Conservation (phyloP, 2,329 filamentous ascomycete genomes). For the Aspergillus ochraceus region DNA sequence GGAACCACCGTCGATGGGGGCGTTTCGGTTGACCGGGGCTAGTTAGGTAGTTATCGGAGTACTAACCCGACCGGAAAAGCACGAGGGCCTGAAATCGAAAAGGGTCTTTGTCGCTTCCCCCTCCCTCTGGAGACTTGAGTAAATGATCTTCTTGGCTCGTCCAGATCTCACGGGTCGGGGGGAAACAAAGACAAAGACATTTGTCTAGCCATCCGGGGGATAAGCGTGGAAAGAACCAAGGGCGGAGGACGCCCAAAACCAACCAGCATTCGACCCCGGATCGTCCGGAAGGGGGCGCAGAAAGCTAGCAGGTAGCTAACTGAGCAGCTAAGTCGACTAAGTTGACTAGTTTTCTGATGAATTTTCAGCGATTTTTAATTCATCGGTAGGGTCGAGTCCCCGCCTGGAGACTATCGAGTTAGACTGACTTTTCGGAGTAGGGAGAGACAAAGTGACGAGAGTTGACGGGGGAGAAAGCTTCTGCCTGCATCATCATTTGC, state of each 20-base stretch:
- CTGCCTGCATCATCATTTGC: neutral
- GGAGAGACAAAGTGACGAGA: neutral
- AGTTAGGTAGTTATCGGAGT: neutral
- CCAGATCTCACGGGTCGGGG: no score
- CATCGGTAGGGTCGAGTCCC: no score
- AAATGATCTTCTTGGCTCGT: no score
- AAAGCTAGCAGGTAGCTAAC: no score
- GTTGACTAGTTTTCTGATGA: neutral
- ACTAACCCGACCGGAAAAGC: neutral
- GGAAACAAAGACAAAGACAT: no score
- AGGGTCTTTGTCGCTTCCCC: no score
- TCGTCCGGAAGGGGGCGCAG: constrained; percentile 13
- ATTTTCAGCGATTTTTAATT: neutral
- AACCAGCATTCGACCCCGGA: constrained; percentile 15
- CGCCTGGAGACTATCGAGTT: neutral
- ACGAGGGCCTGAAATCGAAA: no score
- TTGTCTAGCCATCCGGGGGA: no score
- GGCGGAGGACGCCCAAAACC: neutral
- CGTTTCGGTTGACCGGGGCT: neutral
- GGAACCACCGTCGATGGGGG: neutral
- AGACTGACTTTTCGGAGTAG: neutral
- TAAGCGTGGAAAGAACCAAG: neutral
- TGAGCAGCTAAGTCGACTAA: neutral
- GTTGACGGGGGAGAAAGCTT: neutral
- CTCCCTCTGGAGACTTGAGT: no score